Conservation (phyloP, 2,329 filamentous ascomycete genomes). For the Fusarium sp. region DNA sequence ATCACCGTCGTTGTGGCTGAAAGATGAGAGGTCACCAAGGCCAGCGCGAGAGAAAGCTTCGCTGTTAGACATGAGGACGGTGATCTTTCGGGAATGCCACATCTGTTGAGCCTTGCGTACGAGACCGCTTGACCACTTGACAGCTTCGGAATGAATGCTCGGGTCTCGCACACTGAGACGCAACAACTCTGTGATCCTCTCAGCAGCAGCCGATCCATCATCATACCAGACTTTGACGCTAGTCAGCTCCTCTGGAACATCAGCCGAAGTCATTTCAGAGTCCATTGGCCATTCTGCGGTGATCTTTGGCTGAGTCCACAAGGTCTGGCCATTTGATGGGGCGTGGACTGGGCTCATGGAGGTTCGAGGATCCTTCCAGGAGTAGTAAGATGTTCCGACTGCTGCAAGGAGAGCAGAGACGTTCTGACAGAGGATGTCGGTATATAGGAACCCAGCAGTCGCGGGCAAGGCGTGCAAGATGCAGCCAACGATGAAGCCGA, state of each 20-base stretch:
- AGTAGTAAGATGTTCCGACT: slow-evolving; percentile 18
- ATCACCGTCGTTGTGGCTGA: background rate
- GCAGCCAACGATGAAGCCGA: slow-evolving; percentile 23
- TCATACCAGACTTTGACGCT: background rate
- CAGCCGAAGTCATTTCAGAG: background rate
- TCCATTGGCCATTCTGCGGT: background rate
- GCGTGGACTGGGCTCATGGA: background rate
- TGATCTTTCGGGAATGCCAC: background rate
- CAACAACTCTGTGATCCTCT: background rate
- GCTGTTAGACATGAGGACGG: background rate
- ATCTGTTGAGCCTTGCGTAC: background rate
- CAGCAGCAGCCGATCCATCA: background rate
- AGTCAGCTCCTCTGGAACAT: background rate
- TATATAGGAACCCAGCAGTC: slow-evolving; percentile 17
- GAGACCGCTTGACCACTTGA: background rate
- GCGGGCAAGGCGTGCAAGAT: slow-evolving; percentile 19
- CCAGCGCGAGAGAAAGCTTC: background rate
- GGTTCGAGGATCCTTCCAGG: slow-evolving; percentile 16
- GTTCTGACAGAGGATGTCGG: slow-evolving; percentile 21
- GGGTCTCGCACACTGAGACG: background rate
- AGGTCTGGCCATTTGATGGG: background rate
- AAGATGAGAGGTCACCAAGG: background rate
- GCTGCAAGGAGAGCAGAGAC: slow-evolving; percentile 16
- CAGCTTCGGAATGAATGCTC: background rate
- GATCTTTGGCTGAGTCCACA: background rate